Conservation (phyloP, 805 yeast genomes). For the Grigorovia yakushimaensis region DNA sequence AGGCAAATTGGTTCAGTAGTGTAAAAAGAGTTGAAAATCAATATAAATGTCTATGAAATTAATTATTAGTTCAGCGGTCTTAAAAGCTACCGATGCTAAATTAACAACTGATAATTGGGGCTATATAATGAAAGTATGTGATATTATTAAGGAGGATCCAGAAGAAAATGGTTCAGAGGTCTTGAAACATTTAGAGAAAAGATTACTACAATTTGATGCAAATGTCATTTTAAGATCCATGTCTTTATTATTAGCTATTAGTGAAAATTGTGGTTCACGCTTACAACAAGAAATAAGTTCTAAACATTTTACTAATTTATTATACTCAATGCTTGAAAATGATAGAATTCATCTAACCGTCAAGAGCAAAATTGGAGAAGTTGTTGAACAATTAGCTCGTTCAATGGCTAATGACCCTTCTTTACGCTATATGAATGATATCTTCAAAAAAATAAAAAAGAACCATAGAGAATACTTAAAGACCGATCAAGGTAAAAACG, state of each 20-base stretch:
- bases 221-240: conserved; percentile 55
- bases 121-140: conserved; percentile 54
- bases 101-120: conserved; percentile 63
- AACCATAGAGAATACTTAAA: conserved; percentile 31
- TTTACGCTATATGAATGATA: conserved; percentile 56
- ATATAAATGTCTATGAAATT: conserved; percentile 2
- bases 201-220: conserved; percentile 47
- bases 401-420: conserved; percentile 70
- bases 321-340: conserved; percentile 44
- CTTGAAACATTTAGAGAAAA: conserved; percentile 36
- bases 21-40: background rate
- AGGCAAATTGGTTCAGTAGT: background rate
- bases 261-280: conserved; percentile 70
- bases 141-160: conserved; percentile 51
- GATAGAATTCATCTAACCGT: conserved; percentile 54
- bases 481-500: conserved; percentile 6
- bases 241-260: conserved; percentile 46
- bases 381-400: conserved; percentile 53
- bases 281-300: conserved; percentile 56
- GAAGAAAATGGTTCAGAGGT: conserved; percentile 39
- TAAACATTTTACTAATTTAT: conserved; percentile 38
- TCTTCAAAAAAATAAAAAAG: conserved; percentile 40
- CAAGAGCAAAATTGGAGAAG: conserved; percentile 54
- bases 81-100: conserved; percentile 54
- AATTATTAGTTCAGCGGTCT: conserved; percentile 15